Evolutionary conservation across 805 yeast species (phyloP), one percentile per base, ranked within the genome.

Genomic region (Candida namnaoensis): DNA sequence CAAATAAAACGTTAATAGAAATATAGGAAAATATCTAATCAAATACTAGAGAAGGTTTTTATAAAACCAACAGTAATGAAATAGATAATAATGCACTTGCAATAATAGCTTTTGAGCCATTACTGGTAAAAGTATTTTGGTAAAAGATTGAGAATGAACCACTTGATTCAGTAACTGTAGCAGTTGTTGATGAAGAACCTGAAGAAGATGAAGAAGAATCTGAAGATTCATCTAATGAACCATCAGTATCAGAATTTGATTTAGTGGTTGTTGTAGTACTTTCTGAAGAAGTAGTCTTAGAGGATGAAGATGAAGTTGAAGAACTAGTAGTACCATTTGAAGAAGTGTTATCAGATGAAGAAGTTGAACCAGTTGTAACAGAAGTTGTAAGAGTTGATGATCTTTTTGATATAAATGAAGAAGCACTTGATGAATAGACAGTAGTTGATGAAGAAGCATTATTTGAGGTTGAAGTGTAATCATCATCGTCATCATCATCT

Each of bases 401-500:
- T 39, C 39, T 38, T 7, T 37, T 32, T 19, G 33, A 19, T 19
- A 2, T 14, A 7, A 35, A 33, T 5, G 45, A 36, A 12, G 24
- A 5, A 9, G 39, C 23, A 26, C 24, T 7, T 3, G 44, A 36
- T 14, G 40, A 15, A 14, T 43, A 38, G n/a, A 42, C 36, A n/a
- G 48, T 23, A 12, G 39, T 44, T 19, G 52, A 39, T 4, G 43
- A 12, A n/a, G 36, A 33, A 9, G 13, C 9, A 12, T 7, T 10
- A 34, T 14, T 13, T 13, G 41, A 39, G 15, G 44, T 14, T n/a
- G 40, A 25, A 33, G 54, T 27, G 19, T 58, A 32, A 33, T 49
- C 37, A 37, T 42, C 46, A 45, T 62, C 62, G 35, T 43, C 44
- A 36, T 27, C 30, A 11, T 27, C 30, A 53, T 53, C 38, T 19